These are phyloP conservation scores for Saccharomycopsis vini DNA, from an alignment of 805 yeast genomes.

Conservation along the genomic window DNA sequence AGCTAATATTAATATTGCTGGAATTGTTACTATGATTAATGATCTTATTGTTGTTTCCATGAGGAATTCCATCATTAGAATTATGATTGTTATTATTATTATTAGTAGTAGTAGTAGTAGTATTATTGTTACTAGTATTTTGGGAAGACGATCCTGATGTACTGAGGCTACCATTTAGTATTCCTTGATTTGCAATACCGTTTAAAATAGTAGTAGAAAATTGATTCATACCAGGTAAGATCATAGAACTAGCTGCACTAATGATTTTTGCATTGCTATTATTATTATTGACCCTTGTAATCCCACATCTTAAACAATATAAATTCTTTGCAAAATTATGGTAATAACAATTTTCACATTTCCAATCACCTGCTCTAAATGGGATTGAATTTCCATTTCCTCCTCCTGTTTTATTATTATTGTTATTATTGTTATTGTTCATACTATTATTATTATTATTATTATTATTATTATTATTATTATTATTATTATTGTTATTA, in stretches of 20 bases:
- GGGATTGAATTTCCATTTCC: conserved; percentile 45
- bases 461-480: conserved; percentile 11
- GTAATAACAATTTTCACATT: conserved; percentile 74
- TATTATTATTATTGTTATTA: conserved; percentile 18
- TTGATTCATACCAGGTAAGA: conserved; percentile 12
- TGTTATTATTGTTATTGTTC: conserved; percentile 15
- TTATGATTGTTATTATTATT: too few relatives aligned
- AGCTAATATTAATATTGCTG: too few relatives aligned
- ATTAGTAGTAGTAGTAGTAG: too few relatives aligned
- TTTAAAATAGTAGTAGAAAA: conserved; percentile 1
- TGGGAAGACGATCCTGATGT: too few relatives aligned
- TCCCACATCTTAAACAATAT: conserved; percentile 82
- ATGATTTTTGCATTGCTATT: conserved; percentile 5
- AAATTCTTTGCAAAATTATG: conserved; percentile 90
- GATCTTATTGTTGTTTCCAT: too few relatives aligned
- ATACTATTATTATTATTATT: conserved; percentile 17
- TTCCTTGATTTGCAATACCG: background rate
- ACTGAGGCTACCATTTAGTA: too few relatives aligned
- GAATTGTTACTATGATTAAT: too few relatives aligned
- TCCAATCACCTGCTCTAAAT: conserved; percentile 96
- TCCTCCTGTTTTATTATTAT: conserved; percentile 7
- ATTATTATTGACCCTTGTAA: conserved; percentile 38
- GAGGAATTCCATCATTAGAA: too few relatives aligned
- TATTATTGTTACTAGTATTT: too few relatives aligned
- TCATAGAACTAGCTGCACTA: conserved; percentile 11